Percentiles rank a stretch among this genome's conserved stretches.
These are phyloP conservation scores for Penicillium capsulatum DNA, from an alignment of 2,329 filamentous ascomycete species.

Conservation along the genomic window DNA sequence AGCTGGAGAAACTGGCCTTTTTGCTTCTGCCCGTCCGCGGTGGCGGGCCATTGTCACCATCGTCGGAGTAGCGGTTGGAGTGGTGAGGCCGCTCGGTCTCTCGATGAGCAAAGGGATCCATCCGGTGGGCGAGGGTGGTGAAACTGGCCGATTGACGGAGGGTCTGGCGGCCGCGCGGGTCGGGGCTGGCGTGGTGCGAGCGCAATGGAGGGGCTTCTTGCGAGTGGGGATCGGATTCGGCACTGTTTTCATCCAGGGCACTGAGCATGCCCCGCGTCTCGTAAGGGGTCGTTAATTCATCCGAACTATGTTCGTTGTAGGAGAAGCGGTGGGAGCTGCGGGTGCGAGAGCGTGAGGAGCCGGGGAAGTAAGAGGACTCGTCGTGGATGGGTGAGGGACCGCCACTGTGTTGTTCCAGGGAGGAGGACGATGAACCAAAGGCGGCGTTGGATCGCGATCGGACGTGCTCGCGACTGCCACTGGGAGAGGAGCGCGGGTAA, in stretches of 20 bases:
- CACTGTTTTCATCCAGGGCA: conserved; percentile 40
- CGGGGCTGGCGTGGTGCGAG: conserved; percentile 52
- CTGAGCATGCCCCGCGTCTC: conserved; percentile 44
- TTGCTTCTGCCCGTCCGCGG: conserved; percentile 60
- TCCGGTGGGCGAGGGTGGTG: conserved; percentile 49
- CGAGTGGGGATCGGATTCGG: conserved; percentile 29
- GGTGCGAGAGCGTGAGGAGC: conserved; percentile 31
- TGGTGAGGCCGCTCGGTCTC: conserved; percentile 49
- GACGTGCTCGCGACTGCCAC: conserved; percentile 39
- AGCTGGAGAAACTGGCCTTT: conserved; percentile 83
- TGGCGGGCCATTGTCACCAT: conserved; percentile 55
- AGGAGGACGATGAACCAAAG: conserved; percentile 48
- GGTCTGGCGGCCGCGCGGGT: conserved; percentile 52
- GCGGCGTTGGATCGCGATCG: conserved; percentile 44
- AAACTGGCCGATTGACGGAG: conserved; percentile 66
- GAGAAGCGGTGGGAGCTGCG: conserved; percentile 35
- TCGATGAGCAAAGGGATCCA: conserved; percentile 48
- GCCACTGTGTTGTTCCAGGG: conserved; percentile 42
- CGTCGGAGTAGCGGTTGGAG: conserved; percentile 75
- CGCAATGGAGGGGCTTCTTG: conserved; percentile 42
- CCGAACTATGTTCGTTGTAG: conserved; percentile 38
- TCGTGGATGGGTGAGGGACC: conserved; percentile 38
- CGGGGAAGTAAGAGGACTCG: conserved; percentile 29
- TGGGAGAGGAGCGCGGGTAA: conserved; percentile 42
- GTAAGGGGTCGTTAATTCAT: conserved; percentile 46